A percentile compares a stretch with the other conserved stretches of the same genome.
Conservation (phyloP, 2,329 filamentous ascomycete species). For the Drechslera avenae region DNA sequence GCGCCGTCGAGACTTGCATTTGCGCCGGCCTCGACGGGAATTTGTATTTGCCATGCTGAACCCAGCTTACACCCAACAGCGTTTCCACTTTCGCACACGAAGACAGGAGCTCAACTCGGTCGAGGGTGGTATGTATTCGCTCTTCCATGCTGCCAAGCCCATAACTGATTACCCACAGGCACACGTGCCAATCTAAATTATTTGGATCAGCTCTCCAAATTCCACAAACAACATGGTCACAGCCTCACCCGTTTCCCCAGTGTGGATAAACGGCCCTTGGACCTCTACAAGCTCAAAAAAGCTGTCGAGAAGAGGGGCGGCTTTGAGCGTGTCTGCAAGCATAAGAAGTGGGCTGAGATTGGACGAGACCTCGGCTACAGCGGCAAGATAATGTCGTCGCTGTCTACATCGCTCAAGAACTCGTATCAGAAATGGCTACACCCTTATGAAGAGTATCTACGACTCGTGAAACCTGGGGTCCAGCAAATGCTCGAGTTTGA, state of each 20-base stretch:
- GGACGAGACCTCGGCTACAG: conserved; percentile 95
- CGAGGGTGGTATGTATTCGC: conserved; percentile 79
- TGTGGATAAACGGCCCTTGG: conserved; percentile 95
- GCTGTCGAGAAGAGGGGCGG: conserved; percentile 93
- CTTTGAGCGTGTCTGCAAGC: conserved; percentile 95
- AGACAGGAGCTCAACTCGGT: conserved; percentile 97
- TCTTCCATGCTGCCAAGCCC: background rate
- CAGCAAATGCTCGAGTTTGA: conserved; percentile 93
- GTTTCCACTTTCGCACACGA: conserved; percentile 94
- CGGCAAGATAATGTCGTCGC: conserved; percentile 98
- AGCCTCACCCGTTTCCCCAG: conserved; percentile 93
- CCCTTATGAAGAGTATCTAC: conserved; percentile 93
- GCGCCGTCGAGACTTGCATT: background rate
- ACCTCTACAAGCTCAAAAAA: conserved; percentile 95
- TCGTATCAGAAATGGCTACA: conserved; percentile 97
- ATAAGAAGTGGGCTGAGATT: conserved; percentile 99
- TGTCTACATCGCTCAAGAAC: conserved; percentile 97
- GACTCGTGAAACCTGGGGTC: conserved; percentile 90
- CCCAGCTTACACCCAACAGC: conserved; percentile 59
- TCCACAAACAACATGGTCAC: conserved; percentile 94
- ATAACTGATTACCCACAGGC: conserved; percentile 57
- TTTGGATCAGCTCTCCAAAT: conserved; percentile 91
- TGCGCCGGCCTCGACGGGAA: background rate
- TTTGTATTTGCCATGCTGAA: background rate
- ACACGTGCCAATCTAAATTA: conserved; percentile 96